Conservation (phyloP, 805 yeast species). For the Kazachstania martiniae region DNA sequence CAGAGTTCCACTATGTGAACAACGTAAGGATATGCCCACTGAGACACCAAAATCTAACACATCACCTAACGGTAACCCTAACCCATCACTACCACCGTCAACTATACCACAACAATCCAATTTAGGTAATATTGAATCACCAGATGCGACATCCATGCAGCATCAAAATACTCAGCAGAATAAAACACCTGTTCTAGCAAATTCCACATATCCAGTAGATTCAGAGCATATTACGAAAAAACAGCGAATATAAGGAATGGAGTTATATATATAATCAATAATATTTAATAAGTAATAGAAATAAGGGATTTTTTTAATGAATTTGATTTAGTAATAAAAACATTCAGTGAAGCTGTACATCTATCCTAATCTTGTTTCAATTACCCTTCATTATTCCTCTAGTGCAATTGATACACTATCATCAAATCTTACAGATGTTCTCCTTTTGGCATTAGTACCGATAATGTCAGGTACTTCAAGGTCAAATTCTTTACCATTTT, state of each 20-base stretch:
- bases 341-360: too few species aligned
- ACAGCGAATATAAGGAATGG: slow-evolving; percentile 1
- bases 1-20: slow-evolving; percentile 30
- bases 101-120: too few species aligned
- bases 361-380: too few species aligned
- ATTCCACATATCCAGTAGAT: too few species aligned
- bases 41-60: neutral
- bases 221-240: neutral
- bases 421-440: slow-evolving; percentile 58
- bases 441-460: slow-evolving; percentile 29
- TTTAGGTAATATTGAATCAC: too few species aligned
- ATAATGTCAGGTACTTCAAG: slow-evolving; percentile 33
- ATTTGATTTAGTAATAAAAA: too few species aligned
- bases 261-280: too few species aligned
- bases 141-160: neutral
- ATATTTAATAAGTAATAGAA: too few species aligned
- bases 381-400: slow-evolving; percentile 15
- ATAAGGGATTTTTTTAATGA: too few species aligned
- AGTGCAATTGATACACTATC: slow-evolving; percentile 47
- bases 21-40: too few species aligned
- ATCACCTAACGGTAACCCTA: slow-evolving; percentile 1
- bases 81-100: neutral
- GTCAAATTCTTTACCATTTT: slow-evolving; percentile 36
- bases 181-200: too few species aligned
- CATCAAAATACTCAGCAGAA: too few species aligned